phyloP scores from a whole-genome alignment of 495 filamentous ascomycete genomes.

The Polyplosphaeria fusca region DNA sequence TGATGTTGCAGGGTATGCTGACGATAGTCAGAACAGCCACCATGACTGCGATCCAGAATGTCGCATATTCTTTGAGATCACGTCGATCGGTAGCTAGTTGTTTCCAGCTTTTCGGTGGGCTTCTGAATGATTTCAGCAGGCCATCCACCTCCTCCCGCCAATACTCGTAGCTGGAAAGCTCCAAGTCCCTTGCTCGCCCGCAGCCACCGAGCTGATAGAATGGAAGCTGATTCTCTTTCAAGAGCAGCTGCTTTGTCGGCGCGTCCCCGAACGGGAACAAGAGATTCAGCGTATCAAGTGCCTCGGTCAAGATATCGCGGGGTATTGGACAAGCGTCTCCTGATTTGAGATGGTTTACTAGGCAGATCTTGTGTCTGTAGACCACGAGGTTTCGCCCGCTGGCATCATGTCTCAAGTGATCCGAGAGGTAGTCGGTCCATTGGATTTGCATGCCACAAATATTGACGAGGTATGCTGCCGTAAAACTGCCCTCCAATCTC shows the following conservation, averaged over 20 bases:
- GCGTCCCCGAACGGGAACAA: constrained; percentile 10
- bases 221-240: not conserved
- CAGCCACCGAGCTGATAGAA: constrained; percentile 10
- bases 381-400: not conserved
- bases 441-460: constrained; percentile 1
- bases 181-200: not conserved
- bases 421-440: constrained; percentile 10
- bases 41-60: constrained; percentile 12
- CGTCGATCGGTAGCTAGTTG: constrained; percentile 7
- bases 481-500: constrained; percentile 6
- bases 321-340: constrained; percentile 1
- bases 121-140: constrained; percentile 1
- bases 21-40: constrained; percentile 15
- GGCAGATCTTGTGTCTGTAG: constrained; percentile 17
- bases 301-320: not conserved
- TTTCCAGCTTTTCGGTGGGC: constrained; percentile 7
- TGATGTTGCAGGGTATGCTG: constrained; percentile 19
- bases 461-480: constrained; percentile 11
- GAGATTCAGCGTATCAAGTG: constrained; percentile 3
- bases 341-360: constrained; percentile 7
- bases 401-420: constrained; percentile 3
- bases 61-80: constrained; percentile 9
- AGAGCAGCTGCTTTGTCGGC: constrained; percentile 1
- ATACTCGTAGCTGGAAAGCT: constrained; percentile 7
- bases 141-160: constrained; percentile 8